These are phyloP conservation scores for Ampelocalamus luodianensis DNA, from an alignment of 176 grass and related monocot species.

Conservation along the genomic window DNA sequence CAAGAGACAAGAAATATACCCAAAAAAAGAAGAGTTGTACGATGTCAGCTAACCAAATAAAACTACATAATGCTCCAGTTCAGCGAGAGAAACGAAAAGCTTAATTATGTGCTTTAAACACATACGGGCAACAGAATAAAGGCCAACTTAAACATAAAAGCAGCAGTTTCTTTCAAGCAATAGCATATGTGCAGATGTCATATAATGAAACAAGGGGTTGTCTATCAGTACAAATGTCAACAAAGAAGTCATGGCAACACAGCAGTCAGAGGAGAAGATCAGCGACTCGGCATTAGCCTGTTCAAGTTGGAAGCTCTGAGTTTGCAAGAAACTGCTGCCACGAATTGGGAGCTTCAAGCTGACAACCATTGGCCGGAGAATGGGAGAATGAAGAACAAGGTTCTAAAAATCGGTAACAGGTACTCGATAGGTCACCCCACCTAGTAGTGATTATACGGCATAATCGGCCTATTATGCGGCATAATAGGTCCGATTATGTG, in stretches of 20 bases:
- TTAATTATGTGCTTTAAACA: not conserved
- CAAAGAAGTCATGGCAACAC: not conserved
- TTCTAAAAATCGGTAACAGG: too few relatives aligned
- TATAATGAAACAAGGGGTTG: not conserved
- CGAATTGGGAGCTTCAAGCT: too few relatives aligned
- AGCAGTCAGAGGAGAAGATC: not conserved
- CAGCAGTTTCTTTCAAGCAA: not conserved
- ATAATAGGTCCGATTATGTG: too few relatives aligned
- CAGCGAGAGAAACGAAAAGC: not conserved
- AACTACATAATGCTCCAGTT: not conserved
- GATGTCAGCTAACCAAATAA: not conserved
- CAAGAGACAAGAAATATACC: not conserved
- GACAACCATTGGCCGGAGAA: too few relatives aligned
- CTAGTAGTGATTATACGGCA: too few relatives aligned
- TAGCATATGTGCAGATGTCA: not conserved
- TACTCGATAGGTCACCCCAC: too few relatives aligned
- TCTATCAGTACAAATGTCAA: not conserved
- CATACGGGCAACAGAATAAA: not conserved
- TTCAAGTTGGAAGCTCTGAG: not conserved
- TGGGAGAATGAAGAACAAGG: too few relatives aligned
- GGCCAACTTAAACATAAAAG: not conserved
- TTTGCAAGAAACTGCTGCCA: not conserved
- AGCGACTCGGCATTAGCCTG: not conserved
- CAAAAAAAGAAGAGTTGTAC: not conserved
- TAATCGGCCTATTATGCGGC: too few relatives aligned